Conservation (phyloP, 306 rosid genomes). For the Rubus parviflorus region DNA sequence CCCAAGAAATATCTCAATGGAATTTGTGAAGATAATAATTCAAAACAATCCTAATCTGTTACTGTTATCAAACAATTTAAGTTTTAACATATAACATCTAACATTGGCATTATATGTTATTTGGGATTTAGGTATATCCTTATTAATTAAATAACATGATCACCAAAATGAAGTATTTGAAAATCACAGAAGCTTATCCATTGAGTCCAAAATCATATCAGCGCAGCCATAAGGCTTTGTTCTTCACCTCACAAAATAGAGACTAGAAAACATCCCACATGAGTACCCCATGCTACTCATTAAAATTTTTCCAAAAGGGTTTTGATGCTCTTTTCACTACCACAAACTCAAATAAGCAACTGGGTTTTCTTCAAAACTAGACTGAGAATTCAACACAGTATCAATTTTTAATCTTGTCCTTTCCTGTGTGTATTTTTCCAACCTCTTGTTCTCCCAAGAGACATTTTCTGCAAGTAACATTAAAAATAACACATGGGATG, state of each 20-base stretch:
- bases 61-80: not conserved
- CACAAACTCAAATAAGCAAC: conserved; percentile 36
- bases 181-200: not conserved
- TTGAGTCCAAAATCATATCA: not conserved
- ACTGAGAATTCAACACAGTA: not conserved
- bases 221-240: conserved; percentile 3
- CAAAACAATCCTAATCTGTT: not conserved
- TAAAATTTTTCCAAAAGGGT: conserved; percentile 13
- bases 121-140: not conserved
- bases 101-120: not conserved
- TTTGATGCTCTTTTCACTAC: conserved; percentile 28
- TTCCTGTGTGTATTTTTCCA: conserved; percentile 29
- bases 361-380: conserved; percentile 11
- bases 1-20: not conserved
- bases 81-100: not conserved
- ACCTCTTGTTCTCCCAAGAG: conserved; percentile 25
- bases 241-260: not conserved
- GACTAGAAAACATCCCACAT: conserved; percentile 51
- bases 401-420: conserved; percentile 25
- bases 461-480: conserved; percentile 37
- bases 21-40: not conserved
- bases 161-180: not conserved
- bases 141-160: not conserved
- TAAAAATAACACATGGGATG: conserved; percentile 60
- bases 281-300: conserved; percentile 31